Evolutionary conservation across 441 rosid species (phyloP), one percentile per base, ranked within the genome.

Genomic region (Theobroma grandiflorum): DNA sequence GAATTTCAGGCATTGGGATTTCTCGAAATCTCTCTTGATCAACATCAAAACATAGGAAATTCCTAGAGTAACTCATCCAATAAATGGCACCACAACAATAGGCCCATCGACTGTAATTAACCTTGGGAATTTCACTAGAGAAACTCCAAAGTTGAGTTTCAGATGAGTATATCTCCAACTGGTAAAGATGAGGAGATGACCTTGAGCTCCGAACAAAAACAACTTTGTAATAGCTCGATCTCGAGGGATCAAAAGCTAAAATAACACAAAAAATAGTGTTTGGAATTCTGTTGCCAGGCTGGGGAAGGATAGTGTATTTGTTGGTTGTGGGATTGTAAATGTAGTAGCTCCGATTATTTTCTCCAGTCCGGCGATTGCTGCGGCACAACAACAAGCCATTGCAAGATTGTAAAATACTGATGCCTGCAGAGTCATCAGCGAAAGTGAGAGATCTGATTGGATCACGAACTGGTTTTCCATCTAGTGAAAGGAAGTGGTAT

Each of bases 361-460:
- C 65, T 0, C 33, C 68, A 55, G 64, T 58, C 6, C 35, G 4
- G 50, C 75, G 67, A 74, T 77, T 31, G 78, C 82, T 83, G 61
- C 53, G 45, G 67, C 93, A 91, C 12, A 90, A 72, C 6, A 92
- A 76, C 61, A 90, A 84, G 15, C 97, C 94, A 63, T 87, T 91
- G 79, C 91, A 88, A 45, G 92, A 93, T 26, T 85, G 87, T 14
- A 84, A n/a, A 42, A 88, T 77, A 70, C 18, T 59, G 69, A 89
- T 81, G 3, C 75, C 74, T 1, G 81, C 67, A 3, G 84, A 38
- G 37, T 85, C 80, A 63, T 85, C 77, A n/a, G 57, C 37, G 35
- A 88, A 84, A 37, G 76, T 40, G 37, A 79, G 87, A 16, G 77
- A 55, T 53, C 50, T 20, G 16, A 52, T 11, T 4, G 89, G 80